Percentiles rank a stretch among this genome's conserved stretches.
phyloP scores from a whole-genome alignment of 768 basidiomycete genomes.

The Rhodotorula taiwanensis region DNA sequence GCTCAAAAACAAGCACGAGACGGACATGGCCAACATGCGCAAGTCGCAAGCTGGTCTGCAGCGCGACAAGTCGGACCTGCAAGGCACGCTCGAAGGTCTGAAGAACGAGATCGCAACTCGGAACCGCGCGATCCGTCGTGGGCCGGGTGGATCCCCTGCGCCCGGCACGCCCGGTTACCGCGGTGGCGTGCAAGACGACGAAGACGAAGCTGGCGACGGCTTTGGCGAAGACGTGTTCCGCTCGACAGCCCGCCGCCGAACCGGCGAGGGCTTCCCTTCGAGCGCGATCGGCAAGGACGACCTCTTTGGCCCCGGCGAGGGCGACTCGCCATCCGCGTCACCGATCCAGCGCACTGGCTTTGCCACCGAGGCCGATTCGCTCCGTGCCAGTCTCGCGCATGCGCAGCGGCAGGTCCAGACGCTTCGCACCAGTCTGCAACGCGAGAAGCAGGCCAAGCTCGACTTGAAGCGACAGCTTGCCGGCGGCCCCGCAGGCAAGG shows the following conservation, averaged over 20 bases:
- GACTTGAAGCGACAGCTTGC: constrained; percentile 58
- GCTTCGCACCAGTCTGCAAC: constrained; percentile 66
- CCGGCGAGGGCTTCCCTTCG: constrained; percentile 37
- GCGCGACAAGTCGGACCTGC: constrained; percentile 87
- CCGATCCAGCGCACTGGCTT: constrained; percentile 58
- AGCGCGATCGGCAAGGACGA: constrained; percentile 15
- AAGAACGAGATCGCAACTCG: constrained; percentile 63
- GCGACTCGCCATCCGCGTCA: constrained; percentile 33
- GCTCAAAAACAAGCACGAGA: constrained; percentile 84
- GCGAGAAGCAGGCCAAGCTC: constrained; percentile 76
- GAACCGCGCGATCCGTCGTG: constrained; percentile 51
- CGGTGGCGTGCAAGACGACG: constrained; percentile 9
- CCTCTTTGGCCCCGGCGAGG: constrained; percentile 22
- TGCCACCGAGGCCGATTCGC: constrained; percentile 64
- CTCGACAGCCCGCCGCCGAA: constrained; percentile 40
- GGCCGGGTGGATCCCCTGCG: constrained; percentile 1
- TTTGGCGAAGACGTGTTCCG: constrained; percentile 46
- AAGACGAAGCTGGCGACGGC: constrained; percentile 13
- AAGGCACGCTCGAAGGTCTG: constrained; percentile 66
- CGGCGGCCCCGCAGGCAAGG: constrained; percentile 32
- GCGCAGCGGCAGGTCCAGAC: constrained; percentile 79
- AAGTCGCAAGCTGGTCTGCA: constrained; percentile 78
- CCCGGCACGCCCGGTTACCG: constrained; percentile 23
- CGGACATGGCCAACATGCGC: constrained; percentile 83
- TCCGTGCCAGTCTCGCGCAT: constrained; percentile 74